Evolutionary conservation across 495 filamentous ascomycete genomes (phyloP).

Genomic region (Sordaria brevicollis): DNA sequence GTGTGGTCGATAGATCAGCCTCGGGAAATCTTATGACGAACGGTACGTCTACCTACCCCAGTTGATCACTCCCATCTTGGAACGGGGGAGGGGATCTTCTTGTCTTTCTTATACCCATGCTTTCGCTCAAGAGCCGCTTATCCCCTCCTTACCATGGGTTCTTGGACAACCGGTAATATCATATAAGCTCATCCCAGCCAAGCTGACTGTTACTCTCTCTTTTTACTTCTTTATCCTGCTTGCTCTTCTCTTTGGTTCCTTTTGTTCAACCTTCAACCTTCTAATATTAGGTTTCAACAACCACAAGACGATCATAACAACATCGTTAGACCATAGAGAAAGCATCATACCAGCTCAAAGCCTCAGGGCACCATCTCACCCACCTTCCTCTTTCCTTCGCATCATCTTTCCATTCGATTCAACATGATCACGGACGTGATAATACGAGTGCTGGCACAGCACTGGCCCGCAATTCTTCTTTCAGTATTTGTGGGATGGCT

Average conservation of each 20-base stretch:
- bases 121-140: not conserved
- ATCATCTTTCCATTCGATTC: not conserved
- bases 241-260: not conserved
- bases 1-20: not conserved
- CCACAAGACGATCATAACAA: not conserved
- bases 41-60: not conserved
- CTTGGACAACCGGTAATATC: not conserved
- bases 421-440: conserved; percentile 18
- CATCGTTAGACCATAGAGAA: not conserved
- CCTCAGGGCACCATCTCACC: not conserved
- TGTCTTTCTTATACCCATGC: not conserved
- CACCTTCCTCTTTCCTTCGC: not conserved
- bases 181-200: not conserved
- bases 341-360: not conserved
- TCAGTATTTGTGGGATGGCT: conserved; percentile 30
- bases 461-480: conserved; percentile 37
- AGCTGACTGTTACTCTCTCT: not conserved
- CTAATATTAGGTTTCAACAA: not conserved
- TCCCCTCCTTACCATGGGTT: not conserved
- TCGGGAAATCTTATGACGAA: not conserved
- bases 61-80: not conserved
- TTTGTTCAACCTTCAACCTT: not conserved
- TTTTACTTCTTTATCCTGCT: not conserved
- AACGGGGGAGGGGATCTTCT: not conserved
- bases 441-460: conserved; percentile 23